These are phyloP conservation scores for Arthonia radiata DNA, from an alignment of 495 filamentous ascomycete species.

Conservation along the genomic window DNA sequence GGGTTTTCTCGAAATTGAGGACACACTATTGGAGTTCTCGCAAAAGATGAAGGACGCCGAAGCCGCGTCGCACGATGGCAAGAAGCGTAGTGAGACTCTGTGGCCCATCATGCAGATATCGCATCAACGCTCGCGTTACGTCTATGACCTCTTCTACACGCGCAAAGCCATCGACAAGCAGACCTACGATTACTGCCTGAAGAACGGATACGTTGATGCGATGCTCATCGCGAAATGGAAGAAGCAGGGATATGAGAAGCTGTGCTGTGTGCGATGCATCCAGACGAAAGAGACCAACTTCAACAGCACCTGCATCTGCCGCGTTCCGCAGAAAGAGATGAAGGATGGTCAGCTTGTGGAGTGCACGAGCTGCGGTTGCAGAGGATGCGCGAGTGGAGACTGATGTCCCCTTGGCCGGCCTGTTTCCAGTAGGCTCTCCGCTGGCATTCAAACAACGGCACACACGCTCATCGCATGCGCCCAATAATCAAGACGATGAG, in stretches of 20 bases:
- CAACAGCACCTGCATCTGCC: slow-evolving; percentile 90
- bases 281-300: slow-evolving; percentile 99
- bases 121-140: slow-evolving; percentile 77
- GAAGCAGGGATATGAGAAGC: slow-evolving; percentile 95
- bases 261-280: slow-evolving; percentile 88
- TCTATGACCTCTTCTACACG: slow-evolving; percentile 96
- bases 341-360: slow-evolving; percentile 78
- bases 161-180: slow-evolving; percentile 80
- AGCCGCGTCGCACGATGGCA: slow-evolving; percentile 42
- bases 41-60: slow-evolving; percentile 99
- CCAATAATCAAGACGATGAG: too few species aligned
- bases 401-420: too few species aligned
- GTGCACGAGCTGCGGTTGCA: slow-evolving; percentile 89
- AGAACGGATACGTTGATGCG: slow-evolving; percentile 86
- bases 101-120: slow-evolving; percentile 97
- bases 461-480: too few species aligned
- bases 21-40: slow-evolving; percentile 79
- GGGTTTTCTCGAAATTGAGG: slow-evolving; percentile 90
- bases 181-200: slow-evolving; percentile 88
- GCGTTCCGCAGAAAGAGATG: slow-evolving; percentile 74
- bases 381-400: slow-evolving; percentile 73
- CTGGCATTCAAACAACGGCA: too few species aligned
- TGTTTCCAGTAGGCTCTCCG: too few species aligned
- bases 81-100: slow-evolving; percentile 64
- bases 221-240: slow-evolving; percentile 99